phyloP scores from a whole-genome alignment of 1,284 basidiomycete species.

The Phellopilus nigrolimitatus region DNA sequence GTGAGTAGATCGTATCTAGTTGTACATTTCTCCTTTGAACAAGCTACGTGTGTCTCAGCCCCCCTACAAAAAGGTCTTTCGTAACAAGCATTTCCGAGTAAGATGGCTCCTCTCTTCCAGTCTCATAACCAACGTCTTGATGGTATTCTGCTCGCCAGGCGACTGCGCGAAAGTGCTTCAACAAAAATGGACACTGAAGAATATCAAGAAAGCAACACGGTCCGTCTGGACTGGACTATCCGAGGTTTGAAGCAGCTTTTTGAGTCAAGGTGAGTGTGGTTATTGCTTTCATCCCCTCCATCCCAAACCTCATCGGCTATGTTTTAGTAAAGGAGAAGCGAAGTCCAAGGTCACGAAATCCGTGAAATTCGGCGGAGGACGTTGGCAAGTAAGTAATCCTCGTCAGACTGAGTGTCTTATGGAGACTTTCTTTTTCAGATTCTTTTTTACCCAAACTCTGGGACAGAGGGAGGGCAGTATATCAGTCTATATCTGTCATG shows the following conservation, averaged over 20 bases:
- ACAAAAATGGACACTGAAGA: constrained; percentile 29
- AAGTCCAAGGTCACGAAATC: constrained; percentile 72
- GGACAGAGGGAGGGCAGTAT: constrained; percentile 47
- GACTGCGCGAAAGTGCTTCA: no score
- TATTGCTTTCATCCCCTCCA: neutral
- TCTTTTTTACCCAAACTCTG: constrained; percentile 79
- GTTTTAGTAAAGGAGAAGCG: constrained; percentile 51
- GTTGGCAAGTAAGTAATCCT: constrained; percentile 54
- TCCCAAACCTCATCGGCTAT: neutral
- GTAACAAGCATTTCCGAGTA: no score
- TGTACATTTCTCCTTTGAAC: no score
- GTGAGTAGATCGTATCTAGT: no score
- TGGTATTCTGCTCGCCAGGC: no score
- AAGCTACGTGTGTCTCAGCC: no score
- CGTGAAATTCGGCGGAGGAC: constrained; percentile 58
- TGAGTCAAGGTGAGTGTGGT: constrained; percentile 51
- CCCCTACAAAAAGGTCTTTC: no score
- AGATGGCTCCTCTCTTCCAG: neutral
- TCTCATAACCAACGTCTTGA: no score
- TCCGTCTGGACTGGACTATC: constrained; percentile 74
- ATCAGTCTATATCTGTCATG: constrained; percentile 78
- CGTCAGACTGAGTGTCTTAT: neutral
- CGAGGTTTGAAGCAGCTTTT: constrained; percentile 64
- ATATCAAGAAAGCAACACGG: constrained; percentile 52
- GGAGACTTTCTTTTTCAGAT: constrained; percentile 39